Base-by-base conservation (phyloP, 2,329 filamentous ascomycete genomes). In the Sclerotiophoma versabilis region DNA sequence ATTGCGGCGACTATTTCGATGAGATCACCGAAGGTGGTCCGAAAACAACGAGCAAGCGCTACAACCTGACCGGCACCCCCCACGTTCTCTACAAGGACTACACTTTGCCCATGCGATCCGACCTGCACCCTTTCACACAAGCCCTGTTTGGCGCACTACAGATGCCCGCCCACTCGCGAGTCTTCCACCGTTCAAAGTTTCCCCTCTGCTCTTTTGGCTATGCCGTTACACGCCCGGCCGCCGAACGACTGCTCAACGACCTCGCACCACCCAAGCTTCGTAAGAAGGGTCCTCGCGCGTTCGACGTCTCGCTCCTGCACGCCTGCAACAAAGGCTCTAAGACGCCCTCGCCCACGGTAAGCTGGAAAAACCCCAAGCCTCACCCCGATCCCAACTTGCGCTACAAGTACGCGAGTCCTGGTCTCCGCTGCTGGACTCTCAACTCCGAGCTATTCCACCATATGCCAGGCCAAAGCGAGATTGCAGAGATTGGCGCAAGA, bases 401-500 rank as follows among this genome's bases (percentile, higher is more conserved):
- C n/a, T 51, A 67, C 58, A 70, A 68, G 36, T 73, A 76, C 54
- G 54, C 69, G 0, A 70, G 59, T 39, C 63, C 62, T 1, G 76
- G 76, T 2, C 64, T 78, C 10, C 72, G 74, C 34, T 79, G 77
- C 65, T 78, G 74, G 72, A 77, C 73, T 5, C 62, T 76, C 20
- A 78, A 78, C 51, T 76, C 77, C 1, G 77, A 79, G 56, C 65
- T 79, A 1, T 79, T 79, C 60, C 77, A 79, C 50, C 77, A 79
- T 53, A 71, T 77, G 66, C 75, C 75, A 8, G 74, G 73, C 1
- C 64, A 63, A 25, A 75, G 70, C 20, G 69, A 75, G 54, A 77
- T 79, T 25, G 75, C 73, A 8, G 61, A 66, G 10, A 66, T 75
- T 11, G 65, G 65, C 29, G 58, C 66, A 22, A 53, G 53, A n/a